Base-by-base conservation (phyloP, 768 basidiomycete species). In the Leccinum broughii region DNA sequence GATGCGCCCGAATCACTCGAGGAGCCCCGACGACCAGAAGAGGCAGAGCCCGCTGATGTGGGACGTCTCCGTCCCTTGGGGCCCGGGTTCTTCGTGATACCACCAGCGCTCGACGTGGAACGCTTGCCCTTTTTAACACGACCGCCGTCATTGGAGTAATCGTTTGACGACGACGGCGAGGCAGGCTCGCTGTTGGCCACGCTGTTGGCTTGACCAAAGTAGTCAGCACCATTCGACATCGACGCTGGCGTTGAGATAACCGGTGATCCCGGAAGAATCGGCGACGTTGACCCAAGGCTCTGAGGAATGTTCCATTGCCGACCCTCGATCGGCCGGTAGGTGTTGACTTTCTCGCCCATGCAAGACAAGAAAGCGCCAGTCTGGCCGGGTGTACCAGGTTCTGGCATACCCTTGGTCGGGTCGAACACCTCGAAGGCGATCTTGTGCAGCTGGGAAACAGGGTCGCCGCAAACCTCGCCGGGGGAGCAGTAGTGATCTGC, bases 391-490 rank as follows among this genome's bases (percentile, higher is more conserved):
- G 88, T 88, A 28, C 91, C 91, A 11, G 84, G 84, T 56, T 92
- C 89, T 4, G 90, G 87, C 72, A 84, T 79, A 51, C 81, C 81
- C 72, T 87, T 89, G 65, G 76, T 78, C 10, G 82, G 77, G 67
- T 93, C 93, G 64, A 85, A 93, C 15, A 95, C 91, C 77, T 95
- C 93, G 64, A 95, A 93, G 1, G 93, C 93, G 63, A 97, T 89
- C 79, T 96, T 97, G 79, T 96, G 95, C 58, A 97, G 80, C 70
- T 98, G 95, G 22, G 93, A 94, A 48, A 98, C 95, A 14, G 94
- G 90, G 68, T 98, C 95, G 2, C 94, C 94, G 63, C 92, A 92
- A 4, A 90, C 88, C 74, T 98, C 95, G 26, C 93, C 92, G 6
- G 86, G 84, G 1, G 85, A 75, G 68, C 92, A 93, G 70, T 86